Conservation (phyloP, 345 rosid species). For the Gossypium mustelinum region DNA sequence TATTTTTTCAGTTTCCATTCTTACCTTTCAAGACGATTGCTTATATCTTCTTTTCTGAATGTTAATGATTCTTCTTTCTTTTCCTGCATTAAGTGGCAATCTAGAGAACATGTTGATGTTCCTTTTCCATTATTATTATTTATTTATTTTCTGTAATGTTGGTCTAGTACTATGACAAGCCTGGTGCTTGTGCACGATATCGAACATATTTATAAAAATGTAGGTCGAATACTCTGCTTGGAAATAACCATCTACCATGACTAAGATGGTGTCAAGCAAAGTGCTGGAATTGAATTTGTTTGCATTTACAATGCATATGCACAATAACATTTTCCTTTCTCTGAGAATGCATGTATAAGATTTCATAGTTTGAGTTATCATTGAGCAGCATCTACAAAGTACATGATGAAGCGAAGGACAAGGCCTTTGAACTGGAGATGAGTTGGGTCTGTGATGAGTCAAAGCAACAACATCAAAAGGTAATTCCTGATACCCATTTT, state of each 20-base stretch:
- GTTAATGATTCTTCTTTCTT: not conserved
- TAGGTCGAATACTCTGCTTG: not conserved
- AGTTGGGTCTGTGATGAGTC: constrained; percentile 98
- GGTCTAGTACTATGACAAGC: not conserved
- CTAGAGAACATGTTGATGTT: not conserved
- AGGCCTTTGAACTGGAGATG: constrained; percentile 93
- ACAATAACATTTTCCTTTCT: not conserved
- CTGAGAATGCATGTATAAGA: not conserved
- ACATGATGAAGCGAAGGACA: constrained; percentile 98
- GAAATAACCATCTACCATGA: not conserved
- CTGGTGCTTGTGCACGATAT: not conserved
- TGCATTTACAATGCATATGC: not conserved
- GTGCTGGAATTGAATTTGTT: not conserved
- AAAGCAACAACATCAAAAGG: constrained; percentile 85
- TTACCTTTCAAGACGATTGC: not conserved
- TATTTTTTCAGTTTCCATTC: not conserved
- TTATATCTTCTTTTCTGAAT: not conserved
- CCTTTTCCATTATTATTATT: not conserved
- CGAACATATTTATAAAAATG: too few relatives aligned
- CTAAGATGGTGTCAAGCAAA: not conserved
- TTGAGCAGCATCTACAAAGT: constrained; percentile 81
- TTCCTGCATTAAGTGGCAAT: not conserved
- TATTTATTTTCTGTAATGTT: not conserved
- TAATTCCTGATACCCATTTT: constrained; percentile 15
- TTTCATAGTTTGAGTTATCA: not conserved